phyloP scores from a whole-genome alignment of 495 filamentous ascomycete genomes.

The Xylaria bambusicola region DNA sequence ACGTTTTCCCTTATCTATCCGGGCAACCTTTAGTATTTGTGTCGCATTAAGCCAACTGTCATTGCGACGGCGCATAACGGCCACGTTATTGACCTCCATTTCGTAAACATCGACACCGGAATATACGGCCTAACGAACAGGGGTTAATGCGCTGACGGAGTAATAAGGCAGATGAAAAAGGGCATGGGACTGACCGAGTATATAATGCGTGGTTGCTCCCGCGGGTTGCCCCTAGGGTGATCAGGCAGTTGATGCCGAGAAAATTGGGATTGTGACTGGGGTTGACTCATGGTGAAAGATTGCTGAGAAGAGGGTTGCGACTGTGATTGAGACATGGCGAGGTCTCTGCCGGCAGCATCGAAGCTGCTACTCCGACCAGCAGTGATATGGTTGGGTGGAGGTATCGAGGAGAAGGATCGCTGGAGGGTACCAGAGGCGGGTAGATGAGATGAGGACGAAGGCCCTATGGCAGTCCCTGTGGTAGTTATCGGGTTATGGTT shows the following conservation, averaged over 20 bases:
- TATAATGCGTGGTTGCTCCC: slow-evolving; percentile 65
- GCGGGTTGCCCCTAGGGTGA: slow-evolving; percentile 39
- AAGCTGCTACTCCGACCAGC: slow-evolving; percentile 47
- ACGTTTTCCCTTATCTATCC: slow-evolving; percentile 92
- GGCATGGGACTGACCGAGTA: slow-evolving; percentile 66
- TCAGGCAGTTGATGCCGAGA: slow-evolving; percentile 37
- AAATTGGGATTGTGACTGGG: slow-evolving; percentile 43
- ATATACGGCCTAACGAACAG: slow-evolving; percentile 73
- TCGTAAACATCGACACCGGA: slow-evolving; percentile 95
- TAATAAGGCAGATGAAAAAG: slow-evolving; percentile 12
- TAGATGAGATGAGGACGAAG: slow-evolving; percentile 3
- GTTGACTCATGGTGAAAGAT: slow-evolving; percentile 53
- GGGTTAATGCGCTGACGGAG: slow-evolving; percentile 22
- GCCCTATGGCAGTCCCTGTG: not conserved
- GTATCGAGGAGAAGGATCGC: slow-evolving; percentile 20
- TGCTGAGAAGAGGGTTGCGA: slow-evolving; percentile 51
- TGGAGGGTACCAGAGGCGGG: slow-evolving; percentile 13
- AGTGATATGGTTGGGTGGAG: slow-evolving; percentile 39
- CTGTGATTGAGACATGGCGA: slow-evolving; percentile 43
- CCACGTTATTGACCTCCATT: slow-evolving; percentile 89
- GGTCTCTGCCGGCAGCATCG: slow-evolving; percentile 40
- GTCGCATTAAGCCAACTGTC: slow-evolving; percentile 95
- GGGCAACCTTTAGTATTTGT: slow-evolving; percentile 93
- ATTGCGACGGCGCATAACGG: slow-evolving; percentile 89
- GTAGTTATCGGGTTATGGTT: slow-evolving; percentile 1